Percentiles rank a stretch among this genome's conserved stretches.
Evolutionary conservation across 2,329 filamentous ascomycete species (phyloP).

Genomic region (Paradendryphiella salina): DNA sequence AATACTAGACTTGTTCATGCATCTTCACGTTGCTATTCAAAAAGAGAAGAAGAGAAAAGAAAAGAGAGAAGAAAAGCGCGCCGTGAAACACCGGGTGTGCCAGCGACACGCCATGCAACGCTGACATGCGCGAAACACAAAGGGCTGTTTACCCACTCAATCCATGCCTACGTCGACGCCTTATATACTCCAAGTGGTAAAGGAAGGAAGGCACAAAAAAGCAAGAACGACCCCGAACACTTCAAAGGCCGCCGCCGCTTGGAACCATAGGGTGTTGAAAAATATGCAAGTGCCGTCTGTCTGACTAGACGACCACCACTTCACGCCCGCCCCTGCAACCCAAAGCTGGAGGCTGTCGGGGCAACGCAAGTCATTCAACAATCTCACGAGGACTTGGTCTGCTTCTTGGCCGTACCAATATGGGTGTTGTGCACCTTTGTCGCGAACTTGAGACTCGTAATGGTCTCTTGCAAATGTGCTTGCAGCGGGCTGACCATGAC

Average conservation of each 20-base stretch:
- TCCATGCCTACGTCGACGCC: background rate
- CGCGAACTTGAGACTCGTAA: slow-evolving; percentile 93
- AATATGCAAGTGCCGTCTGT: too few species aligned
- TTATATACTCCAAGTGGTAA: background rate
- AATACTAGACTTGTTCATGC: too few species aligned
- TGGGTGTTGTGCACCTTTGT: slow-evolving; percentile 94
- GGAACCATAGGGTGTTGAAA: background rate
- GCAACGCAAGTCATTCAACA: background rate
- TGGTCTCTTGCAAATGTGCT: slow-evolving; percentile 85
- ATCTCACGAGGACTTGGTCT: slow-evolving; percentile 57
- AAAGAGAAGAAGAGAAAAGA: too few species aligned
- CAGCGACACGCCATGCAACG: too few species aligned
- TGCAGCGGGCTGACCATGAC: slow-evolving; percentile 95
- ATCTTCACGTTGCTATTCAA: too few species aligned
- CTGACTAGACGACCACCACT: too few species aligned
- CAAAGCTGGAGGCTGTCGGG: too few species aligned
- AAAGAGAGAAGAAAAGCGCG: too few species aligned
- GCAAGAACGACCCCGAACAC: background rate
- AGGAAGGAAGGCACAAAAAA: background rate
- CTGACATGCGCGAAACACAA: too few species aligned
- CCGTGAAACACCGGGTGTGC: too few species aligned
- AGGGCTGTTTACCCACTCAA: background rate
- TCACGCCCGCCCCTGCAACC: too few species aligned
- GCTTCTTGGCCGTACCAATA: slow-evolving; percentile 83
- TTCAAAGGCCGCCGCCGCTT: background rate